Percentiles rank a stretch among this genome's conserved stretches.
phyloP scores from a whole-genome alignment of 192 early-diverging fungal species.

The Backusella macrospora region DNA sequence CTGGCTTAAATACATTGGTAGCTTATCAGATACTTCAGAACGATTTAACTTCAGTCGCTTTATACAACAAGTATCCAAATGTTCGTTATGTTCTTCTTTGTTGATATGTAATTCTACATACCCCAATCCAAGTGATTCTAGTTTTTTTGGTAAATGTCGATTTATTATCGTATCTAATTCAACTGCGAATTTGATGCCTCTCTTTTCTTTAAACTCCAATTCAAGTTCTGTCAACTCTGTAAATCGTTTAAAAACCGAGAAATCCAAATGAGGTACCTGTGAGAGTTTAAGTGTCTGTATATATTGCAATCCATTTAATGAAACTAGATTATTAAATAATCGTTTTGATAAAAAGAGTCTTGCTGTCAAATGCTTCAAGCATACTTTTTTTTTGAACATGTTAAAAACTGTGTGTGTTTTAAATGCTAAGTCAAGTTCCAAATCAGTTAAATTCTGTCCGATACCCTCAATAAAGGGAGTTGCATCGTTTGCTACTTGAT shows the following conservation, averaged over 20 bases:
- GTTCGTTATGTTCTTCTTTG: not conserved
- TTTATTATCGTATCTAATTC: not conserved
- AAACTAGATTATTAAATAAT: not conserved
- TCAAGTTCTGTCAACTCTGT: not conserved
- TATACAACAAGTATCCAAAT: not conserved
- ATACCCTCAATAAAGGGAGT: not conserved
- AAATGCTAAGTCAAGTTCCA: not conserved
- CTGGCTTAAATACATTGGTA: not conserved
- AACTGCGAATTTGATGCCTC: not conserved
- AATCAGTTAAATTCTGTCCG: not conserved
- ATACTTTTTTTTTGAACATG: not conserved
- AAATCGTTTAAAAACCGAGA: not conserved
- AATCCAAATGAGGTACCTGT: not conserved
- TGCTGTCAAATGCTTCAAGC: not conserved
- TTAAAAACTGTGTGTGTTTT: not conserved
- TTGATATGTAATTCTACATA: not conserved
- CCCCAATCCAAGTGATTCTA: not conserved
- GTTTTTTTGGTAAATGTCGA: not conserved
- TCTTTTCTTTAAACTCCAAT: constrained; percentile 4
- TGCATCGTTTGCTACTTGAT: not conserved
- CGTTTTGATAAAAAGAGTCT: not conserved
- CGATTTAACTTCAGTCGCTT: not conserved
- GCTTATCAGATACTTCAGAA: not conserved
- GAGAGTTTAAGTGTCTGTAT: not conserved
- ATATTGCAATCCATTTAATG: not conserved